Conservation (phyloP, 805 yeast species). For the Brettanomyces anomalus region DNA sequence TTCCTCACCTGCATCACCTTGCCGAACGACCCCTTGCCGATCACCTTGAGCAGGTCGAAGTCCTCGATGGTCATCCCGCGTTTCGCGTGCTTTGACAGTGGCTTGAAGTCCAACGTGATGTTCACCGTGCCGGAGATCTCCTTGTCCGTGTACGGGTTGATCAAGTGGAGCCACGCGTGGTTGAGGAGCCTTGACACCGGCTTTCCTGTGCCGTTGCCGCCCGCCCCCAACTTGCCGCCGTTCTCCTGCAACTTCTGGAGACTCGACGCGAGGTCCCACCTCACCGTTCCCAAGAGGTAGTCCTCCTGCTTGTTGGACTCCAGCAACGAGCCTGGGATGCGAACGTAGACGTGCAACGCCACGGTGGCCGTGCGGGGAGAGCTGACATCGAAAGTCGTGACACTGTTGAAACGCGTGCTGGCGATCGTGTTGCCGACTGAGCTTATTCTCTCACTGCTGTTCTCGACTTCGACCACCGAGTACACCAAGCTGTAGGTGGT, state of each 20-base stretch:
- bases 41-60: constrained; percentile 86
- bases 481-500: constrained; percentile 47
- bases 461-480: constrained; percentile 89
- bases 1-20: constrained; percentile 98
- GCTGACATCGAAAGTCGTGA: constrained; percentile 84
- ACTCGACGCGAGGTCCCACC: constrained; percentile 9
- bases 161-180: constrained; percentile 43
- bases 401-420: constrained; percentile 77
- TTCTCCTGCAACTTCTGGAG: too few species aligned
- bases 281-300: constrained; percentile 65
- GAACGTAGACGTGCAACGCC: constrained; percentile 68
- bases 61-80: constrained; percentile 79
- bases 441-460: constrained; percentile 81
- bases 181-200: constrained; percentile 45
- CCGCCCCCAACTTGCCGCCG: too few species aligned
- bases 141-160: constrained; percentile 25
- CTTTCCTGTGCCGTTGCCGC: constrained; percentile 24
- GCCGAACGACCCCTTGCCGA: constrained; percentile 97
- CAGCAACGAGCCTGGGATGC: constrained; percentile 59
- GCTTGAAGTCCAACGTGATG: constrained; percentile 26
- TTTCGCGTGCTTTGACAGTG: constrained; percentile 29
- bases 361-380: constrained; percentile 37
- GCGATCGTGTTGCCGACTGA: constrained; percentile 77
- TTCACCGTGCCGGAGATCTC: constrained; percentile 31
- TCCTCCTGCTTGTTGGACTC: constrained; percentile 41